Base-by-base conservation (phyloP, 306 rosid species). In the Hylodesmum podocarpum region DNA sequence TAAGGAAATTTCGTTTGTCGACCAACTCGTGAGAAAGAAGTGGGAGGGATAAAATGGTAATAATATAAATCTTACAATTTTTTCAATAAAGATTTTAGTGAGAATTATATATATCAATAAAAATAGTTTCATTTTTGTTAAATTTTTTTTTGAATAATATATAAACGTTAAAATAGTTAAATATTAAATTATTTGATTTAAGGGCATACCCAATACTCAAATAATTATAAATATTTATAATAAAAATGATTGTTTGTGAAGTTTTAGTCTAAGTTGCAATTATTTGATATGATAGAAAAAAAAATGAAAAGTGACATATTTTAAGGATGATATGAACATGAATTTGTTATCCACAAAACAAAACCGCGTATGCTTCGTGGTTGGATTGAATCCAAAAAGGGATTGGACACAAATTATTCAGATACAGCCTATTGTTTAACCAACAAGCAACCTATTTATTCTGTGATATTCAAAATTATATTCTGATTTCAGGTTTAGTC, bases 321-420 rank as follows among this genome's bases (percentile, higher is more conserved):
- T 5, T 24, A 11, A 16, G 41, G 29, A 1, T 24, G n/a, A n/a
- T n/a, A n/a, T n/a, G n/a, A n/a, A n/a, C 50, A 40, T 11, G 4
- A 69, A 78, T n/a, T n/a, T 51, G 1, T 70, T 78, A 78, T 78
- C 77, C 77, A 78, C 72, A 34, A 63, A 59, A 34, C 72, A 69
- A 78, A 70, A 70, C 34, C 82, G 82, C 70, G 81, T 78, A 24
- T 70, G 43, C 16, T 58, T 15, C 25, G 53, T 72, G 49, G 72
- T 47, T 62, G 57, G 49, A 66, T 47, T 62, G 57, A 44, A 58
- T 65, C 51, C 66, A 51, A 47, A 75, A 19, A 49, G 11, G 51
- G 43, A 12, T 36, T 61, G 27, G 22, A 22, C 53, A 34, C 62
- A 43, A 61, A 29, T 73, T 16, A 76, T 66, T 66, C 58, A 24